Base-by-base conservation (phyloP, 441 rosid genomes). In the Viola pubescens region DNA sequence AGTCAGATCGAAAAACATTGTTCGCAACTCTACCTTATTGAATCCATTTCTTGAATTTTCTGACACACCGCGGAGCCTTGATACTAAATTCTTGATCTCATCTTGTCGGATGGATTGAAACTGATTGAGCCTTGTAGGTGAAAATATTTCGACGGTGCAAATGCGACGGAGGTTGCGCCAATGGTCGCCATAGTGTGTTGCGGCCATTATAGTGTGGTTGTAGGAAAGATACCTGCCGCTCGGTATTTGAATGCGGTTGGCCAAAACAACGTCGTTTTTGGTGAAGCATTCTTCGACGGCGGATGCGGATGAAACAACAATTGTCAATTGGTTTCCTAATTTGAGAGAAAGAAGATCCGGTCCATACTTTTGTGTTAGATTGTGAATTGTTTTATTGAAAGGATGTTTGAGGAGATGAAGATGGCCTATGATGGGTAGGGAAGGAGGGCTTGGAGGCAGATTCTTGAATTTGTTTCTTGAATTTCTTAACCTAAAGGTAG, bases 111-210 rank as follows among this genome's bases (percentile, higher is more conserved):
- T 54, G 11, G 16, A 8, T 1, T 47, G 11, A 26, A 58, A 53
- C 62, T 38, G 46, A 16, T 56, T 44, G 19, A 66, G 63, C 19
- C 19, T 54, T 7, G 44, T 37, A 11, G 64, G 42, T 2, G 73
- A 69, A 47, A 73, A 69, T 40, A 74, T n/a, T 48, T 70, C 75
- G 2, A 63, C 19, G 37, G 61, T 11, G 0, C 63, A 10, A 13
- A 70, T 14, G 7, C 68, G 67, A 19, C 79, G 64, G 4, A 69
- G 68, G 48, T 64, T 66, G 41, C 75, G 70, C 80, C 80, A 72
- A 6, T 37, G 62, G 1, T 61, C 52, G 3, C 76, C 74, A 37
- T 69, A 72, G 13, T 68, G 34, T 14, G 68, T 6, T 0, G 37
- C n/a, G 4, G 46, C 67, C 4, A 72, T 39, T 0, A 51, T 52